Evolutionary conservation across 805 yeast species (phyloP), one percentile per base, ranked within the genome.

Genomic region (Metschnikowia cerradonensis): DNA sequence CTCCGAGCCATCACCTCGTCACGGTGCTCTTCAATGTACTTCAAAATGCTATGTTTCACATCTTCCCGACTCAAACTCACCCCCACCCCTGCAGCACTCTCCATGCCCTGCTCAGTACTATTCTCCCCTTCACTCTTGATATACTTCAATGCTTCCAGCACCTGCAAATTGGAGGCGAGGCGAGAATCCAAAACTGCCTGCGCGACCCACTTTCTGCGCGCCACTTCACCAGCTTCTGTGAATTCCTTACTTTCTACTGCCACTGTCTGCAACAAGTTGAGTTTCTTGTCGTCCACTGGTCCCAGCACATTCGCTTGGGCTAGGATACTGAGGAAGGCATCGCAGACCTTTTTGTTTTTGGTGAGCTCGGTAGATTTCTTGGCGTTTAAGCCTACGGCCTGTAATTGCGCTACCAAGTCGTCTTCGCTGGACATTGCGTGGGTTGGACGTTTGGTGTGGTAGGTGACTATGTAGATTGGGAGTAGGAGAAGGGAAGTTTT

Each of bases 261-360:
- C 55, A 92, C 77, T 52, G 82, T 79, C 66, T 91, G 97, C 45
- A 90, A 72, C 50, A 88, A 75, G 3, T 86, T 76, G 57, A 84
- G 77, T 54, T 77, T 77, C 52, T 83, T 70, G 59, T 84, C 87
- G 54, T 83, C 86, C 57, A 81, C 66, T 32, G 71, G 62, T 35
- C 61, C 61, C 26, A 51, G 56, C 22, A 56, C 44, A 23, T 61
- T 45, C 20, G 78, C 72, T 48, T 80, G 81, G 22, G 64, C 60
- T 49, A 87, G 74, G 52, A 90, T 78, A 35, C 79, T 79, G 31
- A 75, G 77, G 47, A 94, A 76, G 1, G 96, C 81, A 38, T 74
- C 73, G 15, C 92, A 80, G 38, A 91, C 95, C 67, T 91, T 91
- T 65, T 84, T 83, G 73, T 94, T 92, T 67, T 90, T 92, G 50